Evolutionary conservation across 192 early-diverging fungal species (phyloP), one percentile per base, ranked within the genome.

Genomic region (Entomortierella lignicola): DNA sequence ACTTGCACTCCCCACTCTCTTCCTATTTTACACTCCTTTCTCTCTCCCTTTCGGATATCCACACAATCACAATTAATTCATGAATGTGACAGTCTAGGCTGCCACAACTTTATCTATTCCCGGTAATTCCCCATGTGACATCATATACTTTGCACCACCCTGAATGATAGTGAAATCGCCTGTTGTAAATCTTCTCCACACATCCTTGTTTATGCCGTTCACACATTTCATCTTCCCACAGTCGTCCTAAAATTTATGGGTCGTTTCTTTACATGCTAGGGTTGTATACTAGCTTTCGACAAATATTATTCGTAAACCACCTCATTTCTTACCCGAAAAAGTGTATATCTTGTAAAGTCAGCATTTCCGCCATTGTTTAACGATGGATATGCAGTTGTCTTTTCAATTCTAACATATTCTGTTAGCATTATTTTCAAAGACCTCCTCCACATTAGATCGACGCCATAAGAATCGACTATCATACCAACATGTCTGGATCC

Each of bases 391-490:
- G 29, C 63, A 66, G 15, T 55, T 30, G 18, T 42, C 72, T 15
- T 63, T 77, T 62, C 72, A 77, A 23, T 68, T 68, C 26, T 65
- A 68, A 8, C 72, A 77, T 20, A 27, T 68, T 30, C 29, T 52
- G n/a, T 25, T 59, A 10, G n/a, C n/a, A 26, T 39, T 51, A 10
- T 67, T 68, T 32, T 32, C 59, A n/a, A 60, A 77, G 3, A 13
- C 53, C 1, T 10, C 37, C 37, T 63, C 43, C 64, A 66, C 15
- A n/a, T 27, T 18, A 59, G 15, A n/a, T 34, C 63, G 13, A 13
- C 65, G 0, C 20, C 60, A 27, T 27, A 60, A 27, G 65, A 47
- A n/a, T 43, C 31, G 20, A 8, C 17, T 0, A 18, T 60, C 25
- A 8, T 34, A 60, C 29, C 8, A 47, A 23, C 51, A 4, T 42